A percentile compares a stretch with the other conserved stretches of the same genome.
Conservation (phyloP, 805 yeast genomes). For the Nakazawaea anatomiae region DNA sequence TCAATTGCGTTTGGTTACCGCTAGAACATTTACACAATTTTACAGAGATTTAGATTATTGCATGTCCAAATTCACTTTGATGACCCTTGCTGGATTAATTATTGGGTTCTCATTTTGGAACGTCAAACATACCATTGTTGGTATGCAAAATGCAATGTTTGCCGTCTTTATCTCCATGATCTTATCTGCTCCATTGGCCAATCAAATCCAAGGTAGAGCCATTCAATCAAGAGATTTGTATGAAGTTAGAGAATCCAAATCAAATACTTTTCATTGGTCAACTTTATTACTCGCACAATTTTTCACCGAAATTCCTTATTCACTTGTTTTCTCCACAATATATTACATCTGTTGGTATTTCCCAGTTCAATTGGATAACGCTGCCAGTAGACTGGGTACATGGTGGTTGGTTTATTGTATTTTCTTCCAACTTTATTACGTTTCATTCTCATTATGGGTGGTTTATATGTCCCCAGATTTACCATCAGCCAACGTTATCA, state of each 20-base stretch:
- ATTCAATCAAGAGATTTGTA: slow-evolving; percentile 46
- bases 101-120: slow-evolving; percentile 70
- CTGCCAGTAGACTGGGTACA: slow-evolving; percentile 25
- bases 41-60: slow-evolving; percentile 63
- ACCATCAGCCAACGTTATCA: slow-evolving; percentile 35
- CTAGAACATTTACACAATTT: slow-evolving; percentile 37
- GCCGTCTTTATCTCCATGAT: slow-evolving; percentile 52
- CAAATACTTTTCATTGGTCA: slow-evolving; percentile 64
- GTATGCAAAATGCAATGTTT: slow-evolving; percentile 54
- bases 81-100: slow-evolving; percentile 48
- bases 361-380: slow-evolving; percentile 32
- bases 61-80: slow-evolving; percentile 46
- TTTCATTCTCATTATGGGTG: slow-evolving; percentile 32
- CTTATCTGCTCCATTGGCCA: slow-evolving; percentile 48
- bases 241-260: slow-evolving; percentile 58
- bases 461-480: slow-evolving; percentile 38
- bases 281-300: slow-evolving; percentile 44
- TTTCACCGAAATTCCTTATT: slow-evolving; percentile 52
- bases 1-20: slow-evolving; percentile 35
- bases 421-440: slow-evolving; percentile 22
- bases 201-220: slow-evolving; percentile 54
- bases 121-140: slow-evolving; percentile 39
- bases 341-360: slow-evolving; percentile 42
- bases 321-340: slow-evolving; percentile 36
- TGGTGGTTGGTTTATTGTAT: slow-evolving; percentile 28